phyloP scores from a whole-genome alignment of 345 rosid species.

The Citrus medica region DNA sequence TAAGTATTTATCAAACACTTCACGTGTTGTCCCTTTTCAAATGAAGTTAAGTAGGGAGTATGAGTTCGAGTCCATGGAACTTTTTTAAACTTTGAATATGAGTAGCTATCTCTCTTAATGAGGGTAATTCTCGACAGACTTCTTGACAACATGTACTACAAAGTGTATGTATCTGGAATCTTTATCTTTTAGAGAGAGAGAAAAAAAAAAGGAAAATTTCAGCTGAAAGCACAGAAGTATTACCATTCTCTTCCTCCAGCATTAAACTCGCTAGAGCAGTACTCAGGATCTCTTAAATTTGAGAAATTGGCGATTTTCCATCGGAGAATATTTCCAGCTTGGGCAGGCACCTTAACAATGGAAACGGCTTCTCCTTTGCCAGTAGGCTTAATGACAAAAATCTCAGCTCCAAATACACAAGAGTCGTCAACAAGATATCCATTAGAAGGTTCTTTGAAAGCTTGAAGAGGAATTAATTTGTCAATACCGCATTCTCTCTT shows the following conservation, averaged over 20 bases:
- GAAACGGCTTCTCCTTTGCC: constrained; percentile 2
- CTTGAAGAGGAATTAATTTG: constrained; percentile 2
- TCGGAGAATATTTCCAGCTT: not conserved
- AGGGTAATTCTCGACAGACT: too few relatives aligned
- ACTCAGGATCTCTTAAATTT: not conserved
- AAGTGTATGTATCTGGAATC: too few relatives aligned
- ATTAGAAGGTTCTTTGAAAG: constrained; percentile 6
- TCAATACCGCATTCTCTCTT: constrained; percentile 11
- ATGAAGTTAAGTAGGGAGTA: too few relatives aligned
- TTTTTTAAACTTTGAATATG: too few relatives aligned
- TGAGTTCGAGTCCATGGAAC: too few relatives aligned
- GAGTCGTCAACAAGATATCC: not conserved
- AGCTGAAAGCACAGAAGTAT: too few relatives aligned
- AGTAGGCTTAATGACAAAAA: not conserved
- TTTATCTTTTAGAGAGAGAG: too few relatives aligned
- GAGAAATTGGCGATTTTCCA: not conserved
- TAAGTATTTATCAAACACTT: too few relatives aligned
- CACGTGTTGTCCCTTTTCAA: too few relatives aligned
- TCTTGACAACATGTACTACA: too few relatives aligned
- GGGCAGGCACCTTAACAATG: not conserved
- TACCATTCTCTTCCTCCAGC: not conserved
- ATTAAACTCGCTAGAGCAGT: not conserved
- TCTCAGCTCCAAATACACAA: constrained; percentile 18
- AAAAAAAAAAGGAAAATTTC: too few relatives aligned
- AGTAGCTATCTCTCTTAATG: too few relatives aligned